Evolutionary conservation across 495 filamentous ascomycete genomes (phyloP), one percentile per base, ranked within the genome.

Genomic region (Penicillium ucsense): DNA sequence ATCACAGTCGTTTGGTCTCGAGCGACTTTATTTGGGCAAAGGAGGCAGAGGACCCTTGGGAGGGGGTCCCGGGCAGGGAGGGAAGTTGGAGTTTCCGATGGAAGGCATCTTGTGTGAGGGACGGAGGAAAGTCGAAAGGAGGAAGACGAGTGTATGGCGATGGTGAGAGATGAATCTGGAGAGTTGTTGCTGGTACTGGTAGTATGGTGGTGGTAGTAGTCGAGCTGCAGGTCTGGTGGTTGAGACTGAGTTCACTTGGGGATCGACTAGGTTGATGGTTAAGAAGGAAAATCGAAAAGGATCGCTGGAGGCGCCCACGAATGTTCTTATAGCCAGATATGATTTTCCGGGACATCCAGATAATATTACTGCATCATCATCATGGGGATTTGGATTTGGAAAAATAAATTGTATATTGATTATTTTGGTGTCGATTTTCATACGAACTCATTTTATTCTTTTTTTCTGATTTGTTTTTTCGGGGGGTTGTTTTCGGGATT

Each of bases 31-130:
- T 73, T 86, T 86, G 59, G 86, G 86, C 35, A 88, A 77, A 62
- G 85, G 85, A 62, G 86, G 86, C 12, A 91, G 82, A 70, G 86
- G 86, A 49, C 86, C 79, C 70, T 81, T 86, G 35, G 86, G 86
- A 60, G 86, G 86, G 52, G 86, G 86, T 58, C 86, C 86, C 4
- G 86, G 86, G 79, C 85, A 89, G 55, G 86, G 86, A 75, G 86
- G 86, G 53, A 89, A 82, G 48, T 67, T 63, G 60, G 66, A 62
- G 53, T 80, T 75, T 44, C 83, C 79, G 68, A 85, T 76, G 59
- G 73, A 74, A 75, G 81, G 80, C 81, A 84, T 83, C 54, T 63
- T 79, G 30, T 34, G 47, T 35, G 40, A 37, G 38, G 38, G 11
- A n/a, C 39, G 39, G 27, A 35, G 20, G 41, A 58, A 35, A n/a